Conservation (phyloP, 495 filamentous ascomycete genomes). For the Astrocystis sublimbata region DNA sequence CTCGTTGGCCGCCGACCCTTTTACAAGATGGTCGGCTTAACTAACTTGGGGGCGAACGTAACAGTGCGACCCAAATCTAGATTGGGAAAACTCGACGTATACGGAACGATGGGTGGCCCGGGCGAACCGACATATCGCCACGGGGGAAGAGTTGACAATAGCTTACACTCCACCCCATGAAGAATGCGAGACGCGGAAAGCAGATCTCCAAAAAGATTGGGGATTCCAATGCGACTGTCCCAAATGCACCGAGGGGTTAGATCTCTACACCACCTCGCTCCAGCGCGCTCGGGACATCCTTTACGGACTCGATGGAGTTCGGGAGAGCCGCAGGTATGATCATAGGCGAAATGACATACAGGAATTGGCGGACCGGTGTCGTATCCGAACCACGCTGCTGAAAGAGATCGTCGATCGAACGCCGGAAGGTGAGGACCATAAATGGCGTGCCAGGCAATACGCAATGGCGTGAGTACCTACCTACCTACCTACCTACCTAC, state of each 20-base stretch:
- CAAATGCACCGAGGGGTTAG: neutral
- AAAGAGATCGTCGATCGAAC: neutral
- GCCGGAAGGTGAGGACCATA: neutral
- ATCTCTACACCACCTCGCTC: constrained; percentile 8
- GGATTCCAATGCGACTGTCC: neutral
- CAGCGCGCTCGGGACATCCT: neutral
- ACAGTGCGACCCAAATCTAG: constrained; percentile 6
- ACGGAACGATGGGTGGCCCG: neutral
- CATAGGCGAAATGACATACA: neutral
- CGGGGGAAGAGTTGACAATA: constrained; percentile 1
- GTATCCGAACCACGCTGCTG: neutral
- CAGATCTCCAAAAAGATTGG: neutral
- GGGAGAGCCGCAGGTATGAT: neutral
- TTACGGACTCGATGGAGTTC: neutral
- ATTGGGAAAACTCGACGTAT: neutral
- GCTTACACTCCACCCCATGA: neutral
- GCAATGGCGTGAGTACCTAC: constrained; percentile 12
- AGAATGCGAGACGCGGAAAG: neutral
- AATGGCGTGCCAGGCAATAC: neutral
- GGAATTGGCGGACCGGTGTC: neutral
- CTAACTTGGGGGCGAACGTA: neutral
- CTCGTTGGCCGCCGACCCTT: neutral
- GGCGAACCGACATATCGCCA: neutral
- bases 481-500: too few relatives aligned
- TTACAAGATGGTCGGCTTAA: neutral